phyloP scores from a whole-genome alignment of 148 eudicot genomes.

The Arctostaphylos glauca region DNA sequence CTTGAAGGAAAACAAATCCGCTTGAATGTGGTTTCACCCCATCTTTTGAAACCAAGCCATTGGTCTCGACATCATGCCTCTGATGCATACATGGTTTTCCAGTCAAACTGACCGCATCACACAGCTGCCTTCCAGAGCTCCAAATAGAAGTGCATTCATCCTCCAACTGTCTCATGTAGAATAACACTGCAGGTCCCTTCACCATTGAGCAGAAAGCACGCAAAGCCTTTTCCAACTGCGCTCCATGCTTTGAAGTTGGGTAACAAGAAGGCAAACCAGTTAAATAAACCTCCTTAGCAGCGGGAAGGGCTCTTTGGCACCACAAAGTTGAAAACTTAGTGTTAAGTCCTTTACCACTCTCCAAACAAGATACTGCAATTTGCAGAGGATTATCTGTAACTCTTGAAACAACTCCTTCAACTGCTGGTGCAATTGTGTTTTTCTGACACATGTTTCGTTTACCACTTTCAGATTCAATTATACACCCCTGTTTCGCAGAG shows the following conservation, averaged over 20 bases:
- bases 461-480: conserved; percentile 40
- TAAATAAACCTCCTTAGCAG: conserved; percentile 78
- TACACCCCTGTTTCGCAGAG: conserved; percentile 44
- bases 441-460: conserved; percentile 47
- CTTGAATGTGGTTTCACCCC: conserved; percentile 61
- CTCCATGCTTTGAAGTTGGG: conserved; percentile 71
- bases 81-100: conserved; percentile 89
- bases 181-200: conserved; percentile 72
- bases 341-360: conserved; percentile 56
- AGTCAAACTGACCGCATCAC: conserved; percentile 92
- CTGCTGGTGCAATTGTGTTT: conserved; percentile 36
- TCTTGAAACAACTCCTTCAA: conserved; percentile 45
- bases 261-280: conserved; percentile 71
- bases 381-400: conserved; percentile 45
- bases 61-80: conserved; percentile 52
- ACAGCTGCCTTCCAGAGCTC: conserved; percentile 83
- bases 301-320: conserved; percentile 77
- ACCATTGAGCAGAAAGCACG: conserved; percentile 67
- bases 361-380: conserved; percentile 59
- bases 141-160: conserved; percentile 75
- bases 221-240: conserved; percentile 70
- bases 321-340: conserved; percentile 65
- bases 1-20: conserved; percentile 90
- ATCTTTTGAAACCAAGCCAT: conserved; percentile 31
- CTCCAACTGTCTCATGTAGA: conserved; percentile 63